Base-by-base conservation (phyloP, 306 rosid species). In the Cucumis melo region DNA sequence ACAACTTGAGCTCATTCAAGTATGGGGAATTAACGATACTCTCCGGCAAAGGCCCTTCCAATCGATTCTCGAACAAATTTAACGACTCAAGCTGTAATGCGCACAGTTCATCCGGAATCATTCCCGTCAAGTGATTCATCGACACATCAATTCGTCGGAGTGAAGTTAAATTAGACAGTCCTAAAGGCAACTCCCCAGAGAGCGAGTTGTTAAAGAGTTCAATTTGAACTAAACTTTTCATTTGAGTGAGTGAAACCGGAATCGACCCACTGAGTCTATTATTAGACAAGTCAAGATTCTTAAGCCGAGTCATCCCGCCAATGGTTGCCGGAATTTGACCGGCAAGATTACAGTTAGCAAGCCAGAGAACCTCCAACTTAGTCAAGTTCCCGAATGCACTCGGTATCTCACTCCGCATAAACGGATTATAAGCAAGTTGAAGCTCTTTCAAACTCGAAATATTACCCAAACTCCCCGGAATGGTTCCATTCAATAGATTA, bases 101-200 rank as follows among this genome's bases (percentile, higher is more conserved):
- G 53, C 89, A 85, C 29, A 91, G 60, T 62, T 84, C 93, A 0
- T 75, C 82, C 0, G 92, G 91, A 77, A 91, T 87, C 38, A 82
- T 87, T 77, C 97, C 97, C 0, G 82, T 83, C 66, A 91, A 81
- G 56, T 82, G 63, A 64, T 91, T 91, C 81, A 32, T 60, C 27
- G 97, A 91, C 48, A 85, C 88, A 77, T 91, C 97, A 21, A 91
- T 83, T 16, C 80, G 78, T 66, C 73, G 84, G 76, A 91, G 80
- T 0, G 34, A 46, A 3, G 87, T 84, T 77, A 91, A 51, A 57
- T 85, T 91, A 13, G 81, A 74, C 57, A 76, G 8, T 29, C 82
- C 84, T 13, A 9, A 24, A 20, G 97, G 97, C n/a, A 91, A 77
- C 81, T 48, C 80, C 21, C 97, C 97, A 44, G 93, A 87, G 70